Evolutionary conservation across 441 rosid species (phyloP).

Genomic region (Croton setiger): DNA sequence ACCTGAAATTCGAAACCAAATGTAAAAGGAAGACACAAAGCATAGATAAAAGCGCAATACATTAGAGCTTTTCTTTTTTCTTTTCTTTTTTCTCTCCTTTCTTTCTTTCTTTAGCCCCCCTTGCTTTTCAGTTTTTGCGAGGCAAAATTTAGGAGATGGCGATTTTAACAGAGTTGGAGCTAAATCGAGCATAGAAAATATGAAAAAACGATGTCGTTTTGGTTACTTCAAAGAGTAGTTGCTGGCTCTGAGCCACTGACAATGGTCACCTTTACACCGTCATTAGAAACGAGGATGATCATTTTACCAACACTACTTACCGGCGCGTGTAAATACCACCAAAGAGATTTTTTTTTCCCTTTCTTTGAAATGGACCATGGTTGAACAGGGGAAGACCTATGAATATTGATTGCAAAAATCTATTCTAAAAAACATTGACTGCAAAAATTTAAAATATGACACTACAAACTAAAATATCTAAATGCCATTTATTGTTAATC

Average conservation of each 20-base stretch:
- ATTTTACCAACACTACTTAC: not conserved
- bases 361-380: too few species aligned
- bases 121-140: slow-evolving; percentile 9
- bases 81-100: not conserved
- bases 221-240: not conserved
- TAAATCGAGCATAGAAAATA: not conserved
- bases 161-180: slow-evolving; percentile 18
- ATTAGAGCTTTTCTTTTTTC: not conserved
- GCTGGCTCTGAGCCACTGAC: slow-evolving; percentile 26
- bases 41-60: slow-evolving; percentile 20
- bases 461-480: too few species aligned
- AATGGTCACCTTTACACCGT: slow-evolving; percentile 21
- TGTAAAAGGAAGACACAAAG: slow-evolving; percentile 8
- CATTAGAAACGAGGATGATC: not conserved
- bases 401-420: too few species aligned
- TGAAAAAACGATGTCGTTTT: slow-evolving; percentile 13
- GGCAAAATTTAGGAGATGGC: slow-evolving; percentile 16
- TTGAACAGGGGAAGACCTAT: too few species aligned
- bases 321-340: slow-evolving; percentile 17
- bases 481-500: too few species aligned
- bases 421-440: too few species aligned
- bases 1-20: slow-evolving; percentile 25
- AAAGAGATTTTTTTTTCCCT: too few species aligned
- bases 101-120: not conserved
- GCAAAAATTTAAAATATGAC: too few species aligned